Conservation (phyloP, 2,329 filamentous ascomycete species). For the Thermoascus crustaceus region DNA sequence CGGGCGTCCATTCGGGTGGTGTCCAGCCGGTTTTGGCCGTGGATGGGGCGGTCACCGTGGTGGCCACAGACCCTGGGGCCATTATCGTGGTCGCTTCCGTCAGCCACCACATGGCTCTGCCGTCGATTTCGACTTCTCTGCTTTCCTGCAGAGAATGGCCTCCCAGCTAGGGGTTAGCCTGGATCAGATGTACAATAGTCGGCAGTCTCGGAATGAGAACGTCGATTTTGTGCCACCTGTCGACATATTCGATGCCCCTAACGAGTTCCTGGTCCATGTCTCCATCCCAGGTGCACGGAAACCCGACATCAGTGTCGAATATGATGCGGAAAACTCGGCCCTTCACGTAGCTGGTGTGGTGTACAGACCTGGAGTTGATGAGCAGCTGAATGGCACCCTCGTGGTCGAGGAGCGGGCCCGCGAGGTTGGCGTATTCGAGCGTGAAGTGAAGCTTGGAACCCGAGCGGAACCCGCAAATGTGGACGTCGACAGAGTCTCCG, state of each 20-base stretch:
- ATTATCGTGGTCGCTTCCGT: too few species aligned
- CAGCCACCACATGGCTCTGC: too few species aligned
- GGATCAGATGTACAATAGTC: slow-evolving; percentile 11
- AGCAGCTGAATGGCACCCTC: slow-evolving; percentile 58
- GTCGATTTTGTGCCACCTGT: slow-evolving; percentile 31
- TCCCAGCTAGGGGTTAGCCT: slow-evolving; percentile 23
- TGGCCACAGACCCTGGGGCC: slow-evolving; percentile 1
- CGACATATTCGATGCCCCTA: slow-evolving; percentile 65
- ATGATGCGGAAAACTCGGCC: slow-evolving; percentile 59
- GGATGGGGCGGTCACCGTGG: neutral
- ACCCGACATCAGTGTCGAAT: slow-evolving; percentile 68
- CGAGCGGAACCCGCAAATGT: slow-evolving; percentile 51
- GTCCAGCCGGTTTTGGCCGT: neutral
- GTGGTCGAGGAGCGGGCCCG: slow-evolving; percentile 63
- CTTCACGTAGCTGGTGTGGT: slow-evolving; percentile 65
- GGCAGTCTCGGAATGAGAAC: slow-evolving; percentile 11
- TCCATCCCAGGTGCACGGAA: slow-evolving; percentile 73
- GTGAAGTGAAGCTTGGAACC: slow-evolving; percentile 53
- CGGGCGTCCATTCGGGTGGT: neutral
- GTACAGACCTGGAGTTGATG: slow-evolving; percentile 61
- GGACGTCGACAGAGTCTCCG: slow-evolving; percentile 59
- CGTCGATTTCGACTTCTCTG: too few species aligned
- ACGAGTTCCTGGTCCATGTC: slow-evolving; percentile 59
- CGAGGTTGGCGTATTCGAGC: slow-evolving; percentile 66
- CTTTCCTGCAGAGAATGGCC: slow-evolving; percentile 21